Conservation (phyloP, 75 land plant species). For the Pseudotsuga menziesii region DNA sequence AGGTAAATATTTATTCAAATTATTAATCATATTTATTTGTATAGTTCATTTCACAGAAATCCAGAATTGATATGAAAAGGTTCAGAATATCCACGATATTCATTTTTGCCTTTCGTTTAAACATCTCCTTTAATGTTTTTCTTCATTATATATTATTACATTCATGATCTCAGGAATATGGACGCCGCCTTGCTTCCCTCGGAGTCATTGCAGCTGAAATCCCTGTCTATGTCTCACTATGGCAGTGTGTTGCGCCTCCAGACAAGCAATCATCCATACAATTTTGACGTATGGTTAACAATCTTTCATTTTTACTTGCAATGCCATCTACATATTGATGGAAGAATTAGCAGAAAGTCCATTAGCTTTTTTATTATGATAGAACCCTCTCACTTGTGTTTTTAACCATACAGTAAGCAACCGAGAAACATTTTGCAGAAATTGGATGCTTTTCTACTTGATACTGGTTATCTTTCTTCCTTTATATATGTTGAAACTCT, state of each 20-base stretch:
- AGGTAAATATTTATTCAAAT: too few species aligned
- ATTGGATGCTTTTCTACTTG: too few species aligned
- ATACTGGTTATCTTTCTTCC: too few species aligned
- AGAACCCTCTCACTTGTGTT: slow-evolving; percentile 27
- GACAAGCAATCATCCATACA: slow-evolving; percentile 38
- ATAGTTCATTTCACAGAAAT: not conserved
- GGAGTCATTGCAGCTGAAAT: slow-evolving; percentile 70
- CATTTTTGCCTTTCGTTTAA: not conserved
- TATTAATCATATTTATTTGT: not conserved
- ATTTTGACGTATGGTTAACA: not conserved
- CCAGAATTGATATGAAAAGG: not conserved
- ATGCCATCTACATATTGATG: too few species aligned
- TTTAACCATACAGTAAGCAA: slow-evolving; percentile 17
- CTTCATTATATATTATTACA: not conserved
- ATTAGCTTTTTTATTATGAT: too few species aligned
- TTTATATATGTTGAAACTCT: too few species aligned
- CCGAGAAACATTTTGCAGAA: too few species aligned
- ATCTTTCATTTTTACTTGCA: not conserved
- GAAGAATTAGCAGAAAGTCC: too few species aligned
- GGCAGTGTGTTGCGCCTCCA: slow-evolving; percentile 87
- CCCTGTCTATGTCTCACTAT: slow-evolving; percentile 66
- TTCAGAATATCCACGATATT: not conserved
- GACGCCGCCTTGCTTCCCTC: slow-evolving; percentile 67
- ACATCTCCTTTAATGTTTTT: not conserved
- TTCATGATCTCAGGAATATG: slow-evolving; percentile 65